Conservation (phyloP, 371 early-diverging fungal genomes). For the Mucor circinelloides region DNA sequence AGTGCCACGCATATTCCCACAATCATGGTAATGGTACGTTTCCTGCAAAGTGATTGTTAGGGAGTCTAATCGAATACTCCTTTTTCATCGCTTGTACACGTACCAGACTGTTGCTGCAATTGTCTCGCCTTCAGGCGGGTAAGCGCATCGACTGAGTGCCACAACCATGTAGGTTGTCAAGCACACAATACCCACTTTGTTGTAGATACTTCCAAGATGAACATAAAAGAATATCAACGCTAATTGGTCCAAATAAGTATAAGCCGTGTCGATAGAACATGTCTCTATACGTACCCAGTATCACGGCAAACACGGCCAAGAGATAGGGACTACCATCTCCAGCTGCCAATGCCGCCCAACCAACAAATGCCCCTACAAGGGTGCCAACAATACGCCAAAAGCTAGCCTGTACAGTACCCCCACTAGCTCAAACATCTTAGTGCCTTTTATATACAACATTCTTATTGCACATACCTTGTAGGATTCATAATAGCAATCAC, state of each 20-base stretch:
- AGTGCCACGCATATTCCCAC: constrained; percentile 59
- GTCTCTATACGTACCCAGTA: constrained; percentile 44
- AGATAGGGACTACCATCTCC: constrained; percentile 54
- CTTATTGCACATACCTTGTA: constrained; percentile 38
- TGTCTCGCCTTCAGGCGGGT: constrained; percentile 34
- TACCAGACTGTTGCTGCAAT: constrained; percentile 50
- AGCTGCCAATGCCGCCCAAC: constrained; percentile 53
- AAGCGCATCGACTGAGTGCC: constrained; percentile 39
- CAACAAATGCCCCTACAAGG: constrained; percentile 51
- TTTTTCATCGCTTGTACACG: neutral
- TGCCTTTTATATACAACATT: neutral
- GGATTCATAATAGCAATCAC: constrained; percentile 66
- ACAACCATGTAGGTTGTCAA: constrained; percentile 49
- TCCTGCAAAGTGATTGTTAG: constrained; percentile 30
- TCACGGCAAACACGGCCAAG: constrained; percentile 53
- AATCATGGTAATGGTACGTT: constrained; percentile 55
- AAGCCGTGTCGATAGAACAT: neutral
- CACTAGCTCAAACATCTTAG: constrained; percentile 24
- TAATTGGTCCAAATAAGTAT: constrained; percentile 13
- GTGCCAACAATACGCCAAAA: constrained; percentile 62
- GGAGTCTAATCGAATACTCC: no score
- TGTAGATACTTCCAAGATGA: constrained; percentile 47
- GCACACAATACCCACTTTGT: constrained; percentile 48
- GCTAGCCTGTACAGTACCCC: constrained; percentile 58
- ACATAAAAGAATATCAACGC: constrained; percentile 51